Evolutionary conservation across 163 green algal species (phyloP), one percentile per base, ranked within the genome.

Genomic region (Scenedesmus sp.): DNA sequence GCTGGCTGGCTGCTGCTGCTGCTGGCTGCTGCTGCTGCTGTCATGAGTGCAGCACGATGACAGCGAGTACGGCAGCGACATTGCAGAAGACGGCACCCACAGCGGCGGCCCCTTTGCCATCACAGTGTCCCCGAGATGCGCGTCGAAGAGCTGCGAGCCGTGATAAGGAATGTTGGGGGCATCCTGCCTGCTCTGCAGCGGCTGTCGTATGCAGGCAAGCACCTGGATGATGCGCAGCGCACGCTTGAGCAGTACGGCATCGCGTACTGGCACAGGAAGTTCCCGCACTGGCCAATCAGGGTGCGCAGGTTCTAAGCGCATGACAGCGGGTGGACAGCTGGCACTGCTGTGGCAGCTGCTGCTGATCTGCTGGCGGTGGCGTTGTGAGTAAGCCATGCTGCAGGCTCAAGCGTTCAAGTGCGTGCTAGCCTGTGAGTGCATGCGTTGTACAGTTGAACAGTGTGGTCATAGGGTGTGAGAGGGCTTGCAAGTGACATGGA

Each of bases 221-320:
- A 96, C 89, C 81, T 99, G 83, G 96, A 98, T 18, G 97, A 99
- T 90, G 84, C 97, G 18, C 95, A 99, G 91, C 91, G 97, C 46
- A 99, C 96, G 15, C 93, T 99, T 59, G 94, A 98, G 86, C 97
- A 99, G 91, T 98, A 99, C 70, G 97, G 97, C 37, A 91, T 99
- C 24, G 92, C 91, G 0, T 98, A 99, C 93, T 99, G 97, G 97
- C 94, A 98, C 88, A 92, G 83, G 24, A 98, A 96, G 86, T 99
- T 99, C 90, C 97, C 97, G 0, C 86, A 98, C 89, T 99, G 97
- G 97, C 94, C 96, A 10, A 90, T 99, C 56, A 97, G 95, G 89
- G 96, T 98, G 53, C 82, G 92, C 44, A 70, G 72, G n/a, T 86
- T 65, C 85, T 91, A 40, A 80, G 42, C 37, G 30, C 3, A 30